phyloP scores from a whole-genome alignment of 1,139 yeast genomes.

The Insectozyma bohioensis region DNA sequence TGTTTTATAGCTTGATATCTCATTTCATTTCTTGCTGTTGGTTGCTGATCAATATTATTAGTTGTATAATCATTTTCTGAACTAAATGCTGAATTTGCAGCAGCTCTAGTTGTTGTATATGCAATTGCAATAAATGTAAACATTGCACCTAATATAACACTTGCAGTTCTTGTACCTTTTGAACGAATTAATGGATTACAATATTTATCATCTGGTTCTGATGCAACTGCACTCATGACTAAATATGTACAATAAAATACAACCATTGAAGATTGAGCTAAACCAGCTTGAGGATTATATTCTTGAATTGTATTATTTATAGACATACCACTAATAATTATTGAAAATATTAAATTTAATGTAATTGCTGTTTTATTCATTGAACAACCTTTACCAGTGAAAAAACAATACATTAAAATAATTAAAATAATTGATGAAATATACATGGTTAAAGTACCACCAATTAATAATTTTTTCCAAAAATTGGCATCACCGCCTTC shows the following conservation, averaged over 20 bases:
- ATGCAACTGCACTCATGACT: constrained; percentile 89
- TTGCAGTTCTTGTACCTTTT: constrained; percentile 84
- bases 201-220: constrained; percentile 90
- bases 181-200: constrained; percentile 93
- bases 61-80: constrained; percentile 21
- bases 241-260: constrained; percentile 90
- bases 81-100: constrained; percentile 68
- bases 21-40: constrained; percentile 66
- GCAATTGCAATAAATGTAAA: constrained; percentile 96
- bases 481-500: constrained; percentile 53
- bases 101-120: constrained; percentile 96
- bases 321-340: constrained; percentile 68
- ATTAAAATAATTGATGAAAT: constrained; percentile 70
- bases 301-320: constrained; percentile 86
- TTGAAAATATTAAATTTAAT: constrained; percentile 64
- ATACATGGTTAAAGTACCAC: constrained; percentile 89
- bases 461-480: constrained; percentile 80
- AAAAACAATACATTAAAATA: constrained; percentile 75
- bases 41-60: constrained; percentile 57
- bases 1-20: constrained; percentile 86
- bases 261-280: constrained; percentile 97
- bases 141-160: constrained; percentile 85
- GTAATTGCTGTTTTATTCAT: constrained; percentile 90
- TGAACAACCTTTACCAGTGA: constrained; percentile 81
- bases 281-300: constrained; percentile 90